phyloP scores from a whole-genome alignment of 2,329 filamentous ascomycete species.

The Xylaria sp. region DNA sequence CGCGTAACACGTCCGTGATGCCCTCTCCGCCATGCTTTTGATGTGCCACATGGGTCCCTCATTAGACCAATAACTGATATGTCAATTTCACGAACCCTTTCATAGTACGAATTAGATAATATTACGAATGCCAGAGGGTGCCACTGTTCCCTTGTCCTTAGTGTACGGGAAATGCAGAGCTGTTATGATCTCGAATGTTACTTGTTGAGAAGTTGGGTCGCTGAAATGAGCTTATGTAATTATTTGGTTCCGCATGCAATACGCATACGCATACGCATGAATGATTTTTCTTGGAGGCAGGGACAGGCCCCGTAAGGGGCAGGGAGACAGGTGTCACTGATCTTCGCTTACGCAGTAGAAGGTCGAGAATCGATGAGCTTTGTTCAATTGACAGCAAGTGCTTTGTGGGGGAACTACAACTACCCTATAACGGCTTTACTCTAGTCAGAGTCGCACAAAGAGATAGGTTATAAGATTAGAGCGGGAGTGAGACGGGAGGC shows the following conservation, averaged over 20 bases:
- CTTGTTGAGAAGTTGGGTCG: conserved; percentile 12
- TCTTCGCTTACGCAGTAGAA: background rate
- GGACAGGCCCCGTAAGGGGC: background rate
- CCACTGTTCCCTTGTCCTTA: conserved; percentile 7
- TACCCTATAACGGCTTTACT: conserved; percentile 9
- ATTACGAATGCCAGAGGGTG: conserved; percentile 20
- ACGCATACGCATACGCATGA: background rate
- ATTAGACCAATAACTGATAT: conserved; percentile 24
- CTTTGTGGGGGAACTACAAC: conserved; percentile 10
- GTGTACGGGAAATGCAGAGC: background rate
- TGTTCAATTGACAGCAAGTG: conserved; percentile 1
- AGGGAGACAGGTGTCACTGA: background rate
- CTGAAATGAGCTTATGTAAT: conserved; percentile 9
- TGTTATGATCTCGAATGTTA: background rate
- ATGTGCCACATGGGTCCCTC: conserved; percentile 26
- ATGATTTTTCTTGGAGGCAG: no score
- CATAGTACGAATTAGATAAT: conserved; percentile 23
- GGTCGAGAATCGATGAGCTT: conserved; percentile 3
- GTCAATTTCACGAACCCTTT: conserved; percentile 29
- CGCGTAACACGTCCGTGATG: conserved; percentile 21
- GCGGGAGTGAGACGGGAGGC: conserved; percentile 39
- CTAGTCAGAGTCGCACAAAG: conserved; percentile 16
- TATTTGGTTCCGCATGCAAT: background rate
- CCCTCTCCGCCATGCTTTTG: conserved; percentile 15
- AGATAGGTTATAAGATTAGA: background rate